A percentile compares a stretch with the other conserved stretches of the same genome.
phyloP scores from a whole-genome alignment of 2,329 filamentous ascomycete species.

The Nemania serpens region DNA sequence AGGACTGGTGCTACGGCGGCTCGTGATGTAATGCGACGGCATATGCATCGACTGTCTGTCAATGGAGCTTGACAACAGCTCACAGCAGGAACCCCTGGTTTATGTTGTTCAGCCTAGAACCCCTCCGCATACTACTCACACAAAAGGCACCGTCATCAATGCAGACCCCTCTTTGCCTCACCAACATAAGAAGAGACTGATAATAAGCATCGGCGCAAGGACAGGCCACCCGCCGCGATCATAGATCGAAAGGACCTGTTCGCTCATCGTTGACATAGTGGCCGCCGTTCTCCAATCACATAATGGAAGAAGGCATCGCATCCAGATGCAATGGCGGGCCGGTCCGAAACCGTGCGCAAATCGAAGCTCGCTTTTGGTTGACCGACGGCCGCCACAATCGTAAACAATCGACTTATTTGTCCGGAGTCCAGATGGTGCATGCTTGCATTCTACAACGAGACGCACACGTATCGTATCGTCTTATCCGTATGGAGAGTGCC shows the following conservation, averaged over 20 bases:
- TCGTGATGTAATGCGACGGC: slow-evolving; percentile 16
- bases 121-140: slow-evolving; percentile 18
- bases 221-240: background rate
- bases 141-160: slow-evolving; percentile 16
- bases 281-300: slow-evolving; percentile 24
- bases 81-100: slow-evolving; percentile 12
- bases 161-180: slow-evolving; percentile 15
- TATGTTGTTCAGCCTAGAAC: slow-evolving; percentile 15
- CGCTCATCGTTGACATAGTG: background rate
- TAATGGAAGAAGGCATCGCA: background rate
- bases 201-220: slow-evolving; percentile 9
- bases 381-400: background rate
- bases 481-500: background rate
- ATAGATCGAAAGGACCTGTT: background rate
- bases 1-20: slow-evolving; percentile 9
- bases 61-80: slow-evolving; percentile 18
- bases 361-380: slow-evolving; percentile 10
- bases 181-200: background rate
- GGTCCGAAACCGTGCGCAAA: background rate
- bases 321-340: slow-evolving; percentile 3
- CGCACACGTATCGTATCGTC: too few relatives aligned
- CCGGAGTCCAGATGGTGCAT: background rate
- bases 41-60: slow-evolving; percentile 7
- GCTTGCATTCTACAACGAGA: too few relatives aligned
- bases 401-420: slow-evolving; percentile 5